Evolutionary conservation across 2,329 filamentous ascomycete genomes (phyloP).

Genomic region (Orbilia brochopaga): DNA sequence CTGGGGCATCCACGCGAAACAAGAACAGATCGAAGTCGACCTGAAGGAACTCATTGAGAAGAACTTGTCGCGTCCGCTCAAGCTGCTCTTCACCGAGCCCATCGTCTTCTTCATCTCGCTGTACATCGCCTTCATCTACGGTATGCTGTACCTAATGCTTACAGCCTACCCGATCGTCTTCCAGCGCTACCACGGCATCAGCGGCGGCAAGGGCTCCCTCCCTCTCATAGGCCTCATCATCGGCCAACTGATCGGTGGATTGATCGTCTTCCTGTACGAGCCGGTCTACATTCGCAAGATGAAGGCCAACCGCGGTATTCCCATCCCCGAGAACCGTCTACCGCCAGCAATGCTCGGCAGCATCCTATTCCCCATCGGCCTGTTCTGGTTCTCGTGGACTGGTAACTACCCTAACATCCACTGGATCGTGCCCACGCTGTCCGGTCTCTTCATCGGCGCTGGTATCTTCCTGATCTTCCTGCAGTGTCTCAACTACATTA

Average conservation of each 20-base stretch:
- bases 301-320: conserved; percentile 69
- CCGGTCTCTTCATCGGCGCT: conserved; percentile 59
- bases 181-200: conserved; percentile 72
- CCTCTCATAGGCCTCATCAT: conserved; percentile 84
- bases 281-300: conserved; percentile 73
- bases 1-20: conserved; percentile 74
- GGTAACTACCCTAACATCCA: conserved; percentile 58
- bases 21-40: conserved; percentile 74
- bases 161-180: conserved; percentile 86
- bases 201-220: conserved; percentile 63
- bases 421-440: conserved; percentile 59
- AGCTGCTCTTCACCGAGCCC: conserved; percentile 71
- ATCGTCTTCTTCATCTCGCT: conserved; percentile 72
- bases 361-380: conserved; percentile 60
- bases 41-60: conserved; percentile 65
- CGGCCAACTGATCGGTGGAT: conserved; percentile 73
- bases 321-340: conserved; percentile 71
- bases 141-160: conserved; percentile 81
- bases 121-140: conserved; percentile 79
- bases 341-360: conserved; percentile 64
- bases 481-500: conserved; percentile 60
- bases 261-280: conserved; percentile 68
- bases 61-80: conserved; percentile 71
- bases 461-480: conserved; percentile 62
- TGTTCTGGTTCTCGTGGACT: conserved; percentile 66